Conservation (phyloP, 2,329 filamentous ascomycete genomes). For the Venturia aucupariae region DNA sequence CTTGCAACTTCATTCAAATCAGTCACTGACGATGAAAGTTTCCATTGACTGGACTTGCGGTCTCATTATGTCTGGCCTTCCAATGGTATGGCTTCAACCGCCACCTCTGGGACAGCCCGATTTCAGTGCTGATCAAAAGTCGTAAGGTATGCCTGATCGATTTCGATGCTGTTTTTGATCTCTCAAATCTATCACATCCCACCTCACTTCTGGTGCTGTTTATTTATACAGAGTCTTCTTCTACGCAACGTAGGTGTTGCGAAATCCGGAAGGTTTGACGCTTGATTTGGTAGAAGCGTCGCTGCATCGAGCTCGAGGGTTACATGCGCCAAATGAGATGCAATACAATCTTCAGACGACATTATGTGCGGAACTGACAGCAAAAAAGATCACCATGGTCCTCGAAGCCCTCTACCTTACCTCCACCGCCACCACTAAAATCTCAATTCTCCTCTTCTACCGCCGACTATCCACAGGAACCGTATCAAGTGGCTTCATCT, state of each 20-base stretch:
- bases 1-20: neutral
- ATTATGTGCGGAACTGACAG: neutral
- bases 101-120: conserved; percentile 9
- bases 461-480: conserved; percentile 16
- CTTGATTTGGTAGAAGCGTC: neutral
- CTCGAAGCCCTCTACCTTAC: conserved; percentile 20
- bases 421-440: conserved; percentile 18
- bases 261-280: neutral
- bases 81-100: conserved; percentile 10
- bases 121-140: neutral
- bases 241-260: neutral
- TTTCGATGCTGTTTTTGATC: neutral
- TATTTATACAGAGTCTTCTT: too few species aligned
- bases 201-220: too few species aligned
- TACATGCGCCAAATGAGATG: neutral
- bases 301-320: too few species aligned
- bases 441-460: conserved; percentile 20
- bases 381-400: conserved; percentile 16
- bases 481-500: conserved; percentile 5
- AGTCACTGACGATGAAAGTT: conserved; percentile 10
- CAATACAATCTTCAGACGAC: too few species aligned
- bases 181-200: neutral
- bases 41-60: conserved; percentile 15
- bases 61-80: conserved; percentile 12
- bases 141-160: neutral